These are phyloP conservation scores for Epichloe gansuensis DNA, from an alignment of 2,329 filamentous ascomycete genomes.

Conservation along the genomic window DNA sequence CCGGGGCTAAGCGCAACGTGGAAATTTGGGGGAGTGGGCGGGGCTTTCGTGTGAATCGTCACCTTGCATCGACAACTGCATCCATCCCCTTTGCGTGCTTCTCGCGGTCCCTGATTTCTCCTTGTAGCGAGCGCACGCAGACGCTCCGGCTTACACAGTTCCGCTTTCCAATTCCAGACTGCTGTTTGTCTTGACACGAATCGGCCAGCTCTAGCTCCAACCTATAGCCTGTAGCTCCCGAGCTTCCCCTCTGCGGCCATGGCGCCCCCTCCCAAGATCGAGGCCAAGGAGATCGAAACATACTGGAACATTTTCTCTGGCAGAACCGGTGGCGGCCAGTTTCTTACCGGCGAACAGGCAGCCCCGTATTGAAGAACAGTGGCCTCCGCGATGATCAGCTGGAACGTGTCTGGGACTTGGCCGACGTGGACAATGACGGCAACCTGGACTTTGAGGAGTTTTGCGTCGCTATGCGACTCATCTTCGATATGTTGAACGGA, in stretches of 20 bases:
- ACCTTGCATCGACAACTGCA: not conserved
- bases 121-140: not conserved
- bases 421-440: conserved; percentile 94
- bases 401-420: conserved; percentile 94
- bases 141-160: not conserved
- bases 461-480: conserved; percentile 95
- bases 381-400: conserved; percentile 61
- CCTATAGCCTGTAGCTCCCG: not conserved
- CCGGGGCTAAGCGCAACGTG: not conserved
- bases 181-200: not conserved
- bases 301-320: conserved; percentile 55
- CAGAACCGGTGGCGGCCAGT: conserved; percentile 47
- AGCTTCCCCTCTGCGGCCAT: conserved; percentile 24
- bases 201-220: not conserved
- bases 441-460: conserved; percentile 99
- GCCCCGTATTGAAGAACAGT: conserved; percentile 51
- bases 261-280: conserved; percentile 42
- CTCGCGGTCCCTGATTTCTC: not conserved
- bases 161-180: not conserved
- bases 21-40: too few species aligned
- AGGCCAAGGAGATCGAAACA: conserved; percentile 50
- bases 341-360: conserved; percentile 48
- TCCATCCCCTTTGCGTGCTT: not conserved
- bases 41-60: too few species aligned
- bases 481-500: conserved; percentile 94